Evolutionary conservation across 106 monocot species (phyloP), one percentile per base, ranked within the genome.

Genomic region (Dendrobium chrysotoxum): DNA sequence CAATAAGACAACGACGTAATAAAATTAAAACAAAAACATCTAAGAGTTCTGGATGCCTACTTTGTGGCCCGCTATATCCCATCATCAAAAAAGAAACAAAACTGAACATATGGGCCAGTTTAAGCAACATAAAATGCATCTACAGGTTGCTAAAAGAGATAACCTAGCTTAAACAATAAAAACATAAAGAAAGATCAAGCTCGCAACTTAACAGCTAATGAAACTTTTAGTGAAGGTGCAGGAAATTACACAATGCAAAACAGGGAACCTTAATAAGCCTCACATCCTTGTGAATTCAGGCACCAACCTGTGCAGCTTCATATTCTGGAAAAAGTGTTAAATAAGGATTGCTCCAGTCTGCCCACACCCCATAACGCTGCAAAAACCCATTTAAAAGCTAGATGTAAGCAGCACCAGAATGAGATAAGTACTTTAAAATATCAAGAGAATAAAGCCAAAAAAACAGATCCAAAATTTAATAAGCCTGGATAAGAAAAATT

Each of bases 331-430:
- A 86, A 81, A 99, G 98, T 17, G 98, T 99, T 88, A 99, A 82
- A 83, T 99, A 99, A 46, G 92, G 91, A 81, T 83, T 91, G 4
- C 87, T 82, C 98, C 98, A 99, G 79, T 99, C 95, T 47, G 95
- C 98, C 98, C 98, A 99, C 77, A 99, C 86, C 47, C 98, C 98
- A 88, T 80, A 95, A 26, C 95, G 90, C 98, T 99, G 91, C 78
- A 83, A 39, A 4, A 76, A 78, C 18, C 7, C 23, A 80, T 26
- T 50, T 77, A 82, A 46, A 65, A 64, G n/a, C 13, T 28, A 30
- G 3, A 47, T 21, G 47, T 82, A 47, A 35, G 3, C 20, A 76
- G 7, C 13, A 50, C 1, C 47, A 18, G 12, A 42, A 47, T 28
- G 47, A 76, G n/a, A n/a, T 20, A 26, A 41, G 46, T 4, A 76